Base-by-base conservation (phyloP, 2,329 filamentous ascomycete species). In the Aspergillus spinulosporus region DNA sequence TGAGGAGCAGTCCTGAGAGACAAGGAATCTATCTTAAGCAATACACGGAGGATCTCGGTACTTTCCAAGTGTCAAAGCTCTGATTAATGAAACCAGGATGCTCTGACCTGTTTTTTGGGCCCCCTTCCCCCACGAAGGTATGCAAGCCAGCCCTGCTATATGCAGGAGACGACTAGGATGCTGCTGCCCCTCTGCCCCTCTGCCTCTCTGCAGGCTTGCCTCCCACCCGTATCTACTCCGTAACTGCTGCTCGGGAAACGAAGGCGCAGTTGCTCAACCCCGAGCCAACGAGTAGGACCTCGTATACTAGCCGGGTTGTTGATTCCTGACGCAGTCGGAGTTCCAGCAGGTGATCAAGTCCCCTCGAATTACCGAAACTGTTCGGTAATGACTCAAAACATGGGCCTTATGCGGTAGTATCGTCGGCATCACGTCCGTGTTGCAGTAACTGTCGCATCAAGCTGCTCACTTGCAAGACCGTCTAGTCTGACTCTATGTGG, bases 121-220 rank as follows among this genome's bases (percentile, higher is more conserved):
- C 21, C 21, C 21, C 21, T 21, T 21, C 12, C 5, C 11, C 21
- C 50, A 12, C 5, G n/a, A 21, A 32, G 29, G 21, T 12, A 40
- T 31, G 50, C 36, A 50, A 53, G 57, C 61, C 57, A 47, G 53
- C 51, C 59, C 55, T 50, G 53, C 26, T 39, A 52, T 48, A 57
- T 58, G 54, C 61, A 59, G 50, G 59, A 40, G 43, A 52, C 56
- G 34, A 37, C 34, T 37, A 12, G 34, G 34, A 37, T 37, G 34
- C n/a, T 37, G 34, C 34, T 37, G 34, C 34, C 34, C 11, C 21
- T 21, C 21, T 21, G 21, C 21, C 21, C 21, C 21, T 21, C 21
- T 21, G 21, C 21, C 21, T 21, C 21, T 21, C 21, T 21, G 34
- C 34, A 37, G 11, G 34, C 34, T 4, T 37, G 34, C 34, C 9